A percentile compares a stretch with the other conserved stretches of the same genome.
phyloP scores from a whole-genome alignment of 2,329 filamentous ascomycete genomes.

The Pseudogymnoascus sp. region DNA sequence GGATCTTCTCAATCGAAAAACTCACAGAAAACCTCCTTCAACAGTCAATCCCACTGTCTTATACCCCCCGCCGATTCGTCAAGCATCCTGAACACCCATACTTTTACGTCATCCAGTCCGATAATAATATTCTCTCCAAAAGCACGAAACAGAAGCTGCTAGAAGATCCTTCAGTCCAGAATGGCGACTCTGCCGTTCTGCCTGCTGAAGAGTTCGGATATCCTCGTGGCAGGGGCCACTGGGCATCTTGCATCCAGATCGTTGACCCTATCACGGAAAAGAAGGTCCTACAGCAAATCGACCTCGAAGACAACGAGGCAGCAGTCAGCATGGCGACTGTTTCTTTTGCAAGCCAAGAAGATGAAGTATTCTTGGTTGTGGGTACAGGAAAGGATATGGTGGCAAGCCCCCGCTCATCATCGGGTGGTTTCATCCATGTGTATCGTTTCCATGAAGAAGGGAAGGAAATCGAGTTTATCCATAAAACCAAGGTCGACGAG shows the following conservation, averaged over 20 bases:
- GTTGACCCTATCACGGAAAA: conserved; percentile 77
- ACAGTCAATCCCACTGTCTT: conserved; percentile 76
- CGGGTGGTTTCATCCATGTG: conserved; percentile 80
- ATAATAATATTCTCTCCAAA: conserved; percentile 82
- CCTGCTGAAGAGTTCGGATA: conserved; percentile 84
- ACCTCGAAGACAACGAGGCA: conserved; percentile 84
- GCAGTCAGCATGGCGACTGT: conserved; percentile 81
- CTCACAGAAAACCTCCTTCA: conserved; percentile 79
- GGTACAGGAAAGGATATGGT: conserved; percentile 89
- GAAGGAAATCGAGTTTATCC: conserved; percentile 84
- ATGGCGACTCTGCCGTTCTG: conserved; percentile 63
- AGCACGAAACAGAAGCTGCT: conserved; percentile 70
- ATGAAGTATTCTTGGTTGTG: conserved; percentile 85
- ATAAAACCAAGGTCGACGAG: conserved; percentile 88
- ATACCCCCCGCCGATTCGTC: conserved; percentile 82
- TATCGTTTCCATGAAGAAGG: conserved; percentile 86
- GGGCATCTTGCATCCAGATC: conserved; percentile 92
- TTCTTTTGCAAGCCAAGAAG: conserved; percentile 79
- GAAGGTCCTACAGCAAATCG: conserved; percentile 65
- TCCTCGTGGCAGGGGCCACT: conserved; percentile 73
- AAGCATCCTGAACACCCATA: conserved; percentile 81
- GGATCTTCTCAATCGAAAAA: conserved; percentile 87
- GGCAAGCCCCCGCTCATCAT: conserved; percentile 67
- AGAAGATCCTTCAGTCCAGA: conserved; percentile 61
- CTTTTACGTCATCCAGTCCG: conserved; percentile 91